A percentile compares a stretch with the other conserved stretches of the same genome.
phyloP scores from a whole-genome alignment of 352 stramenopile genomes.

The Globisporangium takayamanum region DNA sequence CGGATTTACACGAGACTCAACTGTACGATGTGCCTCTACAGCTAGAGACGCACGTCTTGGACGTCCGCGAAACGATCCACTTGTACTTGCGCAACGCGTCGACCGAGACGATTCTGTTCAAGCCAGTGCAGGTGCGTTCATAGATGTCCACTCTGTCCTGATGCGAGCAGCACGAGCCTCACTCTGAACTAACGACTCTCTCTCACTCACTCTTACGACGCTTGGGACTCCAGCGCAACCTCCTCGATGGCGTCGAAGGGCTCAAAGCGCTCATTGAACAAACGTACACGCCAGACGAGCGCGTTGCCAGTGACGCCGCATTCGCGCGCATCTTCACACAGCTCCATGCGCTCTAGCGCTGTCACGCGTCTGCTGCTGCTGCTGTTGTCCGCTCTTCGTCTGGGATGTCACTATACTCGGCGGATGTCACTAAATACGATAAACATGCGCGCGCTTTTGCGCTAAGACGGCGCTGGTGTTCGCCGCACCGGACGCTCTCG shows the following conservation, averaged over 20 bases:
- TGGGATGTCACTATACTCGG: slow-evolving; percentile 25
- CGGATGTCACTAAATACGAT: slow-evolving; percentile 25
- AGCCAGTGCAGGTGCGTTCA: slow-evolving; percentile 58
- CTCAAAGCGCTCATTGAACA: slow-evolving; percentile 54
- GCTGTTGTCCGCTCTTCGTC: neutral
- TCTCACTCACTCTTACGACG: neutral
- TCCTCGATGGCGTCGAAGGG: slow-evolving; percentile 58
- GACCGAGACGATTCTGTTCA: slow-evolving; percentile 80
- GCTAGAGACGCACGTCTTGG: slow-evolving; percentile 31
- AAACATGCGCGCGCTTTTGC: slow-evolving; percentile 27
- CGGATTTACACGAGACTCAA: no score
- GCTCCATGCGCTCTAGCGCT: slow-evolving; percentile 30
- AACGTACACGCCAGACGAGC: slow-evolving; percentile 45
- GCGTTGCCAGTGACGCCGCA: slow-evolving; percentile 30
- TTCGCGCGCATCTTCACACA: slow-evolving; percentile 41
- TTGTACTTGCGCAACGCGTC: slow-evolving; percentile 75
- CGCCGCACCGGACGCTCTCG: slow-evolving; percentile 40
- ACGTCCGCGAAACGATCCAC: slow-evolving; percentile 52
- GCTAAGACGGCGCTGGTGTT: slow-evolving; percentile 41
- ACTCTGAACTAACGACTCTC: no score
- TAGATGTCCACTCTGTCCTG: neutral
- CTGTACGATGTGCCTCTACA: no score
- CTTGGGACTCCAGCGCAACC: slow-evolving; percentile 35
- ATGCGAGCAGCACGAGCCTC: neutral
- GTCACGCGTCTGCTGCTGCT: neutral